Base-by-base conservation (phyloP, 2,329 filamentous ascomycete species). In the Colletotrichum musae region DNA sequence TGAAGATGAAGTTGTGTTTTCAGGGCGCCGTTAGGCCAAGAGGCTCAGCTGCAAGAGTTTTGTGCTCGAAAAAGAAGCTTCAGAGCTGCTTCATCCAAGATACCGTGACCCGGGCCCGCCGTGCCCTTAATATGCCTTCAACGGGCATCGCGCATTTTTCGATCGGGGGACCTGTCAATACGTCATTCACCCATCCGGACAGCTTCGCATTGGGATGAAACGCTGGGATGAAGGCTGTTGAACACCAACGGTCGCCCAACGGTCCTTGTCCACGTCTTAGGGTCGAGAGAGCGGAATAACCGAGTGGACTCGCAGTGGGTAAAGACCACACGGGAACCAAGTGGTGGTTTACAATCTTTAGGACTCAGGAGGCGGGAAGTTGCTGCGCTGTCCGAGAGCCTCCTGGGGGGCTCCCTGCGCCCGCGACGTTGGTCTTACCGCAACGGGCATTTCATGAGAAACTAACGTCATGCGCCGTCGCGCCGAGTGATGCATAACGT, bases 361-460 rank as follows among this genome's bases (percentile, higher is more conserved):
- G 39, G 18, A 16, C 26, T 41, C 32, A 13, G 24, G 7, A 41
- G 52, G 52, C 16, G 10, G 26, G 51, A n/a, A 9, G 9, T 4
- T 52, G 41, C 52, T 50, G 51, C 28, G 56, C 56, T 66, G 62
- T 69, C 66, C 56, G 62, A 58, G 62, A 47, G 51, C 41, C 36
- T 24, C 21, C 62, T 52, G 45, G 66, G 66, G 16, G 56, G 62
- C n/a, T 21, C 56, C 62, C 50, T 60, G 66, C 50, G 18, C 3
- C 18, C 16, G n/a, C 24, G 26, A 56, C 62, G 36, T 57, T 41
- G 58, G 66, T 66, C 56, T 66, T 69, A 66, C 66, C 66, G 56
- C 56, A 69, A 69, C 62, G 56, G 66, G 66, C 66, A 58, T 61
- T 60, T 10, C 54, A 69, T 69, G 62, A 69, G 66, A 69, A 41